These are phyloP conservation scores for Trichoderma polysporum DNA, from an alignment of 2,329 filamentous ascomycete genomes.

Conservation along the genomic window DNA sequence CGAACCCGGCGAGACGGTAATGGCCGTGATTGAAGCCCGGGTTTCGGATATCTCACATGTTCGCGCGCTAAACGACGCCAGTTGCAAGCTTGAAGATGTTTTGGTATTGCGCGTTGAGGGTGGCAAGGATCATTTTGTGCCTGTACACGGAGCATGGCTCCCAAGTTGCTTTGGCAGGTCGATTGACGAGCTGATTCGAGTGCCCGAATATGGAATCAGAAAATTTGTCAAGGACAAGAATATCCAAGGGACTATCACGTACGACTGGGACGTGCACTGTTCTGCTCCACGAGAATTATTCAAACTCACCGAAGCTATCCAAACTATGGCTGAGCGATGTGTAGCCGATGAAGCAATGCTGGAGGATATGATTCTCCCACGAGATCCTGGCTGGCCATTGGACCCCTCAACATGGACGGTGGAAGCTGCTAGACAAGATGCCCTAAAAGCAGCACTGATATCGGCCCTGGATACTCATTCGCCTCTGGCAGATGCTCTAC, in stretches of 20 bases:
- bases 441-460: conserved; percentile 43
- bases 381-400: conserved; percentile 61
- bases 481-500: conserved; percentile 60
- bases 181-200: conserved; percentile 81
- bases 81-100: conserved; percentile 73
- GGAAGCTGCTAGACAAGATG: conserved; percentile 27
- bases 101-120: conserved; percentile 79
- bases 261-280: conserved; percentile 61
- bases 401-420: conserved; percentile 42
- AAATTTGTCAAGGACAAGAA: conserved; percentile 42
- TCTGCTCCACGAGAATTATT: conserved; percentile 89
- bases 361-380: conserved; percentile 51
- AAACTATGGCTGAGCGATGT: conserved; percentile 55
- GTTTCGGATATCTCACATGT: conserved; percentile 65
- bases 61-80: conserved; percentile 68
- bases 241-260: conserved; percentile 52
- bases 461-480: conserved; percentile 73
- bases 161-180: conserved; percentile 81
- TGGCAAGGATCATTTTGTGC: conserved; percentile 89
- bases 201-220: conserved; percentile 79
- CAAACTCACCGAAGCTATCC: conserved; percentile 78
- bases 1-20: conserved; percentile 80
- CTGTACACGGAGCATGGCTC: conserved; percentile 74
- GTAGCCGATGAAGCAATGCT: conserved; percentile 64
- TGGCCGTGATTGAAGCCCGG: conserved; percentile 65